phyloP scores from a whole-genome alignment of 2,329 filamentous ascomycete species.

The Aspergillus brasiliensis region DNA sequence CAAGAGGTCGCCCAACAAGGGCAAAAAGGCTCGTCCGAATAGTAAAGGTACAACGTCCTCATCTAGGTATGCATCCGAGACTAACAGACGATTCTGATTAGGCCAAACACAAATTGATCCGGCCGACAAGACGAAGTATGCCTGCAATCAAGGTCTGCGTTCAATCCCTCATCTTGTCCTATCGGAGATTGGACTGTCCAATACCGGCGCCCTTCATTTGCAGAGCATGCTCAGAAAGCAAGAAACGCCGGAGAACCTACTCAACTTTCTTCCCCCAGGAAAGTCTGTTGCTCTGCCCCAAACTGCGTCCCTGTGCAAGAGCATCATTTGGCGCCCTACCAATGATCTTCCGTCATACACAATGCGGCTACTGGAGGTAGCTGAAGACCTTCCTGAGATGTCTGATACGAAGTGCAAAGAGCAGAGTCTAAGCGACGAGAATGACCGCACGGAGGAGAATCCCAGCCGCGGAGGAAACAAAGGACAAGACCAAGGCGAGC shows the following conservation, averaged over 20 bases:
- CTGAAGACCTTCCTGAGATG: conserved; percentile 18
- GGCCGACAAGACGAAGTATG: conserved; percentile 27
- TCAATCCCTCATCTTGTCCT: conserved; percentile 40
- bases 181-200: conserved; percentile 26
- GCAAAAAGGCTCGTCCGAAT: conserved; percentile 16
- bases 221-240: conserved; percentile 34
- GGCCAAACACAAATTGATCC: conserved; percentile 11
- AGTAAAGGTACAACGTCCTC: conserved; percentile 9
- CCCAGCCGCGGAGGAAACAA: background rate
- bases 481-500: conserved; percentile 8
- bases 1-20: conserved; percentile 23
- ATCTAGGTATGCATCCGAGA: background rate
- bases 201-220: conserved; percentile 31
- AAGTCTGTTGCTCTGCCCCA: conserved; percentile 28
- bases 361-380: conserved; percentile 25
- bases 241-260: conserved; percentile 29
- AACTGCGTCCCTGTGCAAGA: conserved; percentile 17
- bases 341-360: conserved; percentile 22
- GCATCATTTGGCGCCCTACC: conserved; percentile 35
- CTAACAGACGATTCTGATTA: conserved; percentile 13
- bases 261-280: conserved; percentile 32
- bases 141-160: conserved; percentile 37
- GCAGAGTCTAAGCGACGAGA: conserved; percentile 8
- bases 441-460: background rate
- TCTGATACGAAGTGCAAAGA: conserved; percentile 14